A percentile compares a stretch with the other conserved stretches of the same genome.
Evolutionary conservation across 1,284 basidiomycete species (phyloP).

Genomic region (Heterobasidion occidentale): DNA sequence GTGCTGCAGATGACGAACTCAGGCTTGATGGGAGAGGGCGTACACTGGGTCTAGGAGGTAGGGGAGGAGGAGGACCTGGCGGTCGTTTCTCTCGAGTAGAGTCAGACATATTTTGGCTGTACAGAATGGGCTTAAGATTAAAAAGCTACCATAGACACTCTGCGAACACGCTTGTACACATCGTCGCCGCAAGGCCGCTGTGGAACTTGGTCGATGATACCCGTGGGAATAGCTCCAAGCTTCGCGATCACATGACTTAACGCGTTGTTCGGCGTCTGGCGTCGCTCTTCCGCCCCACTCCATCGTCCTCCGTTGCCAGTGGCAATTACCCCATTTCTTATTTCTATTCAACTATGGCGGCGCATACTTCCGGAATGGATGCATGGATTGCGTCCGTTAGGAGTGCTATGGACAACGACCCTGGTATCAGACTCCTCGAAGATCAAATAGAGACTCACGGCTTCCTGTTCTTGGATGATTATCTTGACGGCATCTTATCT

Average conservation of each 20-base stretch:
- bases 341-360: neutral
- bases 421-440: conserved; percentile 58
- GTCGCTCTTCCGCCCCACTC: neutral
- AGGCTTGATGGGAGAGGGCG: neutral
- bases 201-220: no score
- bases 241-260: conserved; percentile 9
- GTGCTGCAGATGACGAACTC: no score
- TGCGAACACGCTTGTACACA: no score
- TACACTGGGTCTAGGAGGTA: neutral
- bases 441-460: conserved; percentile 68
- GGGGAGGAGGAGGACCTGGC: neutral
- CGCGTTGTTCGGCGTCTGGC: conserved; percentile 4
- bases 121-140: neutral
- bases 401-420: conserved; percentile 61
- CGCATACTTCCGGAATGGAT: conserved; percentile 3
- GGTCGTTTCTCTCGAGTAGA: neutral
- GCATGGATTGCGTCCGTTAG: conserved; percentile 64
- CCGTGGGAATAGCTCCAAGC: neutral
- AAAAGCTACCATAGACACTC: neutral
- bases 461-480: conserved; percentile 71
- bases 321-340: neutral
- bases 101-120: neutral
- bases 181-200: no score
- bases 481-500: conserved; percentile 62
- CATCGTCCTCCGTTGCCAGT: neutral